Conservation (phyloP, 306 rosid species). For the Cucurbita argyrosperma region DNA sequence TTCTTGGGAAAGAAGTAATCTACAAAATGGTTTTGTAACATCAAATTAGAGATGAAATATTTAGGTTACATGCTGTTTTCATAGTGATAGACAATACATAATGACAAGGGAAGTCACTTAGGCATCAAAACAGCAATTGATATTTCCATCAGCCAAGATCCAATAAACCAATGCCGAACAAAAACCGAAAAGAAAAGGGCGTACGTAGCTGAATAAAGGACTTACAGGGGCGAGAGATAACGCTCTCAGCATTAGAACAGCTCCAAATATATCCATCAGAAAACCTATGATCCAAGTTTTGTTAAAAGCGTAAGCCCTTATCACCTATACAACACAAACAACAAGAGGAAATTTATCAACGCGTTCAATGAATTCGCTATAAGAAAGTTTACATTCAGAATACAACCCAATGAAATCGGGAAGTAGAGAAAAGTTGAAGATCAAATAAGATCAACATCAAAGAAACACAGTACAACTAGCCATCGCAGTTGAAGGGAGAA, state of each 20-base stretch:
- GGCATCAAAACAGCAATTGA: neutral
- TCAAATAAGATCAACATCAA: neutral
- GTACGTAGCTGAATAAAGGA: conserved; percentile 3
- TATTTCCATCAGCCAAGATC: neutral
- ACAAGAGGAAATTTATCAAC: neutral
- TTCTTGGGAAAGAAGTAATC: neutral
- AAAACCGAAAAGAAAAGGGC: neutral
- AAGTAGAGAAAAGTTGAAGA: neutral
- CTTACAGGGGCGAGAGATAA: conserved; percentile 91
- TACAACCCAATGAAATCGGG: neutral
- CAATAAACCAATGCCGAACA: neutral
- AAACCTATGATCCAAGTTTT: conserved; percentile 73
- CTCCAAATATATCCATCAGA: conserved; percentile 90
- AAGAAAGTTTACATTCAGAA: neutral
- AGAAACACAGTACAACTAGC: neutral
- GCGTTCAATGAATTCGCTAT: neutral
- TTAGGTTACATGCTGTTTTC: neutral
- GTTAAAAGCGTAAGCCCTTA: conserved; percentile 78
- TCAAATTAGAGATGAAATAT: neutral
- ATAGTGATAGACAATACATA: neutral
- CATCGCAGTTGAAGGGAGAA: neutral
- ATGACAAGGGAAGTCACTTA: neutral
- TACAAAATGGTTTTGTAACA: neutral
- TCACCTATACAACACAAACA: conserved; percentile 39
- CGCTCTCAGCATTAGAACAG: conserved; percentile 82